These are phyloP conservation scores for Coemansia sp. DNA, from an alignment of 192 early-diverging fungal genomes.

Conservation along the genomic window DNA sequence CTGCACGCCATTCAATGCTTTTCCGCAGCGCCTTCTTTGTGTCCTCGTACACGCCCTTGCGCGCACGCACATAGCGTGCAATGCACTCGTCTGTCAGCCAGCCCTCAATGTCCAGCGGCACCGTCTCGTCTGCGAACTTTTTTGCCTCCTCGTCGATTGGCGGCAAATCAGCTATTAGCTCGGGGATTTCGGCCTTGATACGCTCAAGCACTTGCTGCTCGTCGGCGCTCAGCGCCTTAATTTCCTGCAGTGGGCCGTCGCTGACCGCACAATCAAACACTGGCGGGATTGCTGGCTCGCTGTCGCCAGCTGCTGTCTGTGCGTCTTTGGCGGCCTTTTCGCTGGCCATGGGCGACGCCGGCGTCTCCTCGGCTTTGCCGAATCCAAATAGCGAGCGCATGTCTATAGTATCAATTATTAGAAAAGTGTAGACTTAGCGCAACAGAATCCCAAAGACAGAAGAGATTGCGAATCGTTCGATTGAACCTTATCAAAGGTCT, in stretches of 20 bases:
- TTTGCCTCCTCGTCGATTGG: constrained; percentile 23
- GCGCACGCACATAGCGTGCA: constrained; percentile 67
- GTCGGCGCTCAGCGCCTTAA: constrained; percentile 33
- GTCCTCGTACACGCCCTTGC: constrained; percentile 70
- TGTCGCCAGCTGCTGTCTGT: neutral
- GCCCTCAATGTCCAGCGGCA: constrained; percentile 49
- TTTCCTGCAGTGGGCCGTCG: constrained; percentile 32
- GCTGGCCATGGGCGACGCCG: constrained; percentile 19
- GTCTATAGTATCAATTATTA: neutral
- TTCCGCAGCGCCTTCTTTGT: constrained; percentile 67
- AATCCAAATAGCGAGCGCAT: constrained; percentile 53
- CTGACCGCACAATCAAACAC: constrained; percentile 18
- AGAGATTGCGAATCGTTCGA: neutral
- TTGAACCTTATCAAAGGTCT: neutral
- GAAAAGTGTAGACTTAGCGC: neutral
- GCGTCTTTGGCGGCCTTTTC: constrained; percentile 22
- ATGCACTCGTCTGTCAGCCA: constrained; percentile 62
- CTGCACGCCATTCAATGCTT: constrained; percentile 77
- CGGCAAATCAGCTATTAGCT: constrained; percentile 46
- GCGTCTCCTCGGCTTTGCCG: constrained; percentile 28
- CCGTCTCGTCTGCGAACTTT: constrained; percentile 31
- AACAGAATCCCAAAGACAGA: neutral
- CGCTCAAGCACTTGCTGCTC: constrained; percentile 39
- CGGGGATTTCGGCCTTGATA: constrained; percentile 45
- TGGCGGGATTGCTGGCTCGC: constrained; percentile 15